A percentile compares a stretch with the other conserved stretches of the same genome.
Evolutionary conservation across 768 basidiomycete species (phyloP).

Genomic region (Calocybe cyanea): DNA sequence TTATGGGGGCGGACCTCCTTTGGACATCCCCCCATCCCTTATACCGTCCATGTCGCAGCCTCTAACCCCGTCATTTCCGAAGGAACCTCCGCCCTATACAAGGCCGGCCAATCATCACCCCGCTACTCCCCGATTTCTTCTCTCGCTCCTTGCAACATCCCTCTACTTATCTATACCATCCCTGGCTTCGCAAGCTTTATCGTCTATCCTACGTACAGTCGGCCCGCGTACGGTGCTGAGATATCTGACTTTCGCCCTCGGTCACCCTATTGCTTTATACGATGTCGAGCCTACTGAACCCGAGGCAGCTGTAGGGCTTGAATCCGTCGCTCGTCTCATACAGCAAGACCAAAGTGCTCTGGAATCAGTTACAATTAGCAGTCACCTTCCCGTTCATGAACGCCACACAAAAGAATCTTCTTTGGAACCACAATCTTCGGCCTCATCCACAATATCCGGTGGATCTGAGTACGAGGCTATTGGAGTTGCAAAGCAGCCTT

Average conservation of each 20-base stretch:
- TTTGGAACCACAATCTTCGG: constrained; percentile 2
- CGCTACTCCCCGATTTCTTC: constrained; percentile 74
- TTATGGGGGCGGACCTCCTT: constrained; percentile 80
- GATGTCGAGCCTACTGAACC: constrained; percentile 36
- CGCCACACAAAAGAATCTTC: not conserved
- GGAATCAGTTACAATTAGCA: constrained; percentile 3
- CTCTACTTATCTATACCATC: constrained; percentile 82
- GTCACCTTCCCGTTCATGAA: not conserved
- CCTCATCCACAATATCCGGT: constrained; percentile 10
- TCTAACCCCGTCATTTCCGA: constrained; percentile 65
- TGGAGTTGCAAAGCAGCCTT: constrained; percentile 23
- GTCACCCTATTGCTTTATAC: constrained; percentile 51
- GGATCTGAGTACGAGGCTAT: constrained; percentile 15
- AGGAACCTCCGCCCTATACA: constrained; percentile 21
- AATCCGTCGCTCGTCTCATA: constrained; percentile 54
- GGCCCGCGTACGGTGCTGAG: constrained; percentile 73
- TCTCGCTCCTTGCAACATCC: constrained; percentile 84
- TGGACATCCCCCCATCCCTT: constrained; percentile 62
- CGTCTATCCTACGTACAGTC: constrained; percentile 65
- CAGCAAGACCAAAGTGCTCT: constrained; percentile 28
- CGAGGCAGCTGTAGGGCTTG: constrained; percentile 67
- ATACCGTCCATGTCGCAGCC: constrained; percentile 66
- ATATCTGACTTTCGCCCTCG: constrained; percentile 82
- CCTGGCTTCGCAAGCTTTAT: constrained; percentile 71
- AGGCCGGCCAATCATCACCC: constrained; percentile 60